Evolutionary conservation across 2,329 filamentous ascomycete genomes (phyloP).

Genomic region (Sporothrix luriei): DNA sequence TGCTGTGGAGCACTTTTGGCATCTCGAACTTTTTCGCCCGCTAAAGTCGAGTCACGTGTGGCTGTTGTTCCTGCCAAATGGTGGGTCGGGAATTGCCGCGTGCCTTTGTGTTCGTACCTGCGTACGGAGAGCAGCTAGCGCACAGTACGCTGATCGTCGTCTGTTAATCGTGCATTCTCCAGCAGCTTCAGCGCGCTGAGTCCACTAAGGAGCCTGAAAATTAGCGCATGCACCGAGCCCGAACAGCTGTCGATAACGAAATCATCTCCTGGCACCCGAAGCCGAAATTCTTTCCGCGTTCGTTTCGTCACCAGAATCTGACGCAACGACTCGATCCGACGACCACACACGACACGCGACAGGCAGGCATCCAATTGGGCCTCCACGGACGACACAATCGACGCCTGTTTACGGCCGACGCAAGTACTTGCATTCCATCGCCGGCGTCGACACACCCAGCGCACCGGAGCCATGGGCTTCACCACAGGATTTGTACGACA

Average conservation of each 20-base stretch:
- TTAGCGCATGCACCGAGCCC: constrained; percentile 26
- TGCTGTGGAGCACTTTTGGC: constrained; percentile 24
- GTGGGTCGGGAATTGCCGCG: constrained; percentile 31
- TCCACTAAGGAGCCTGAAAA: constrained; percentile 16
- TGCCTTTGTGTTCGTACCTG: constrained; percentile 15
- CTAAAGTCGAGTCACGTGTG: constrained; percentile 27
- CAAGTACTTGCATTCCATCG: neutral
- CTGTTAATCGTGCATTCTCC: neutral
- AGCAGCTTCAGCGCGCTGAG: neutral
- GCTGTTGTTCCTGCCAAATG: neutral
- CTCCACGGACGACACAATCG: neutral
- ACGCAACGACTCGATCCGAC: neutral
- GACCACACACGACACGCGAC: constrained; percentile 16
- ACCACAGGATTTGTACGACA: constrained; percentile 67
- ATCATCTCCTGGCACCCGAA: neutral
- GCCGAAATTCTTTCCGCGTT: neutral
- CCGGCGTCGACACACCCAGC: constrained; percentile 1
- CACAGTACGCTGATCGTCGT: neutral
- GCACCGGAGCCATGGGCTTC: constrained; percentile 64
- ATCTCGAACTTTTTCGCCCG: constrained; percentile 32
- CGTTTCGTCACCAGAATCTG: constrained; percentile 14
- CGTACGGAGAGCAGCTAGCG: neutral
- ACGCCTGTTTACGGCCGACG: neutral
- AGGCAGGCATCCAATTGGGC: constrained; percentile 14
- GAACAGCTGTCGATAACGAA: neutral